Evolutionary conservation across 1,284 basidiomycete genomes (phyloP).

Genomic region (Prillingera fragicola): DNA sequence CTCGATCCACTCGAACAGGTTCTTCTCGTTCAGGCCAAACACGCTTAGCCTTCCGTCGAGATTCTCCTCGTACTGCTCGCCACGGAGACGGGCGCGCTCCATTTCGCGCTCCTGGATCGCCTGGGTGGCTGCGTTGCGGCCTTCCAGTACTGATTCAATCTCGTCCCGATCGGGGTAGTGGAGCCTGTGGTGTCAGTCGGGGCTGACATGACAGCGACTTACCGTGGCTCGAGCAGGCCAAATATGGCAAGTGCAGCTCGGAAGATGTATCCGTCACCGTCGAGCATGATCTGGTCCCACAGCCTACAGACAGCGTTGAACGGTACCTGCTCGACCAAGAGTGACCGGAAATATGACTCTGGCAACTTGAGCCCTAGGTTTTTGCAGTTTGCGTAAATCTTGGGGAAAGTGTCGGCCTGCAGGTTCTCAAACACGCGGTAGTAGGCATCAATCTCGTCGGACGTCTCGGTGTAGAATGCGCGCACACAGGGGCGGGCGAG

Average conservation of each 20-base stretch:
- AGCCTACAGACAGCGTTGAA: slow-evolving; percentile 80
- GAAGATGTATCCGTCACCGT: slow-evolving; percentile 56
- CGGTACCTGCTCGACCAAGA: slow-evolving; percentile 80
- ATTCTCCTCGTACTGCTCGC: slow-evolving; percentile 51
- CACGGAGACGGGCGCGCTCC: slow-evolving; percentile 55
- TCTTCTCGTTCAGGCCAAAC: slow-evolving; percentile 78
- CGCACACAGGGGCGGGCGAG: slow-evolving; percentile 77
- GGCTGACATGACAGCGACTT: slow-evolving; percentile 1
- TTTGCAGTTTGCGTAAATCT: slow-evolving; percentile 94
- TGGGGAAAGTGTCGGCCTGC: slow-evolving; percentile 64
- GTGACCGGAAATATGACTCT: slow-evolving; percentile 64
- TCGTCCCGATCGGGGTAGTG: slow-evolving; percentile 52
- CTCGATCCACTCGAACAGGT: slow-evolving; percentile 69
- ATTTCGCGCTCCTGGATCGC: slow-evolving; percentile 47
- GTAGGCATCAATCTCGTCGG: slow-evolving; percentile 69
- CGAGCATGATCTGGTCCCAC: slow-evolving; percentile 62
- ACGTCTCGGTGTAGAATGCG: slow-evolving; percentile 73
- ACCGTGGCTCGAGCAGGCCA: slow-evolving; percentile 73
- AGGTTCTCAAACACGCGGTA: slow-evolving; percentile 48
- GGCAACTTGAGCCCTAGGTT: slow-evolving; percentile 53
- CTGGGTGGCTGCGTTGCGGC: slow-evolving; percentile 47
- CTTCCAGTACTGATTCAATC: slow-evolving; percentile 75
- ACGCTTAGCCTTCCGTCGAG: slow-evolving; percentile 75
- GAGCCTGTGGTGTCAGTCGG: slow-evolving; percentile 24
- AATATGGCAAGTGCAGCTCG: slow-evolving; percentile 76